These are phyloP conservation scores for Thalassiosira exigua DNA, from an alignment of 352 stramenopile genomes.

Conservation along the genomic window DNA sequence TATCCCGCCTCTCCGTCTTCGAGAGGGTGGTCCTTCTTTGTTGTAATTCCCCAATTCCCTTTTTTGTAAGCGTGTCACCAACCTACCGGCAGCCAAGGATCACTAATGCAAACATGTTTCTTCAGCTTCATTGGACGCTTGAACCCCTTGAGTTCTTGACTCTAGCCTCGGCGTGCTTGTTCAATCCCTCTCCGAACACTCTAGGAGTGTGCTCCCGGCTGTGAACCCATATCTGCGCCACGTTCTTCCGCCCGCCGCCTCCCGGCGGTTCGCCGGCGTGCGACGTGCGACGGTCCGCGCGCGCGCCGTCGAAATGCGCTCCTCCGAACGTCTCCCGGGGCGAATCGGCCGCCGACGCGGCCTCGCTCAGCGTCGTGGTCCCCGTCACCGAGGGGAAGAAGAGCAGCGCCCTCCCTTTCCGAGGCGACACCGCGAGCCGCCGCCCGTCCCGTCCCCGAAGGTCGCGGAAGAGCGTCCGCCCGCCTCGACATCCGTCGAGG, in stretches of 20 bases:
- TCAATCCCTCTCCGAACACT: too few relatives aligned
- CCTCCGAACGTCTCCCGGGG: constrained; percentile 25
- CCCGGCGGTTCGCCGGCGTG: constrained; percentile 59
- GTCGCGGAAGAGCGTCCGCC: constrained; percentile 64
- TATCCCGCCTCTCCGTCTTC: too few relatives aligned
- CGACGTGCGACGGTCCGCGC: constrained; percentile 61
- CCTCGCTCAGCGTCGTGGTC: constrained; percentile 4
- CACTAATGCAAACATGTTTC: too few relatives aligned
- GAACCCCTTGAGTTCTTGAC: too few relatives aligned
- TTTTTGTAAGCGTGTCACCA: too few relatives aligned
- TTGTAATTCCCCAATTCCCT: too few relatives aligned
- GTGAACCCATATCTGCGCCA: constrained; percentile 75
- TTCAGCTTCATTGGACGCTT: too few relatives aligned
- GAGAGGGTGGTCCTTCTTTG: too few relatives aligned
- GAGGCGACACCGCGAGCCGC: constrained; percentile 54
- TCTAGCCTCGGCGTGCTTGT: too few relatives aligned
- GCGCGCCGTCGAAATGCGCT: constrained; percentile 43
- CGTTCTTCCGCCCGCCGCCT: constrained; percentile 60
- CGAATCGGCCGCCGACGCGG: constrained; percentile 1
- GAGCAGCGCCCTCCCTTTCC: constrained; percentile 58
- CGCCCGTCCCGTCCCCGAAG: constrained; percentile 27
- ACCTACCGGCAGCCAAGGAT: too few relatives aligned
- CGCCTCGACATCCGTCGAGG: constrained; percentile 46
- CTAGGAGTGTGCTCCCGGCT: constrained; percentile 50
- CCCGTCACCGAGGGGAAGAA: constrained; percentile 59